Evolutionary conservation across 768 basidiomycete species (phyloP), one percentile per base, ranked within the genome.

Genomic region (Leccinellum luteum): DNA sequence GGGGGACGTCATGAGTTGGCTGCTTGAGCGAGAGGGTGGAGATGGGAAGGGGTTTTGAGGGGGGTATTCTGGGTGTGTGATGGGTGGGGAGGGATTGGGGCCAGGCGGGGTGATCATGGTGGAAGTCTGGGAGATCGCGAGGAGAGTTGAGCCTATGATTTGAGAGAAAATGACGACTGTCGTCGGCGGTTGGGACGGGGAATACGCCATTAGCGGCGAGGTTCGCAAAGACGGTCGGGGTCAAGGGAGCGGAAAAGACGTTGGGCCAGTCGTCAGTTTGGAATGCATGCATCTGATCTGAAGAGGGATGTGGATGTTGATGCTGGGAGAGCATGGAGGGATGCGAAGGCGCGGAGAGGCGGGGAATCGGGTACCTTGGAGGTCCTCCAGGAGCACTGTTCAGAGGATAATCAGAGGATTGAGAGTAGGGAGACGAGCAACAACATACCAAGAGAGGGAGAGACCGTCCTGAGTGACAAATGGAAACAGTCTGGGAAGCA

Each of bases 141-240:
- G 57, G 53, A 9, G 51, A 35, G 56, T 50, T 62, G n/a, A 7
- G 66, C 45, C 54, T 64, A 56, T 60, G 60, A 58, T 51, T 61
- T 43, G 55, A 43, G 28, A 64, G 58, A 45, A 53, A 51, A 57
- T 63, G 71, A 60, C 60, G 78, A 57, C 68, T 57, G 48, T 68
- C 70, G 58, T 78, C 75, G 66, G 60, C 48, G 60, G 56, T 60
- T 53, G 70, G 65, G 66, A 66, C 63, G 67, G 62, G 76, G 77
- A 89, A 72, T 48, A 83, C 76, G 63, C 82, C 84, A 64, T 83
- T 84, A 3, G 86, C 81, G 13, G 83, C 79, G 44, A 89, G 79
- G 34, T 81, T 79, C 41, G 84, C 81, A 64, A 87, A 88, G 32
- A 84, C 73, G 45, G 79, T 68, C 6, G 85, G 83, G 58, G 85